Base-by-base conservation (phyloP, 148 eudicot species). In the Spergularia bocconei region DNA sequence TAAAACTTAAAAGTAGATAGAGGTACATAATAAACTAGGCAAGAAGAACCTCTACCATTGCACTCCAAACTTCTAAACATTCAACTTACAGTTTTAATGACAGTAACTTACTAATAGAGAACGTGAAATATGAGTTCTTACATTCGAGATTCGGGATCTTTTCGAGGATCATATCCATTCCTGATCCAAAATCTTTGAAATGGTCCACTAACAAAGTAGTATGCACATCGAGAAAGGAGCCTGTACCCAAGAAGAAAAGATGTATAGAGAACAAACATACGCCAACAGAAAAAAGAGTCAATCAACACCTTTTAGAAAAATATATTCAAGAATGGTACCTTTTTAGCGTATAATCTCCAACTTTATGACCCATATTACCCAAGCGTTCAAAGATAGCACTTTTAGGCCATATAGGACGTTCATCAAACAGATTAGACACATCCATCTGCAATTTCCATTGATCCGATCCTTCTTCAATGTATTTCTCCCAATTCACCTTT, bases 161-260 rank as follows among this genome's bases (percentile, higher is more conserved):
- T 90, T 79, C 99, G 96, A 60, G 99, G 99, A 87, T 95, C 99
- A 82, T 90, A 95, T 65, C 99, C 99, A 83, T 92, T 95, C 73
- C 85, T 85, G 71, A 95, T 95, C 90, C 92, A 95, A 84, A 95
- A 91, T 81, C 93, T 84, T 79, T 82, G 93, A 77, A 85, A 95
- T 63, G 99, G 99, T 64, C 99, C 99, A 72, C 91, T 92, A 20
- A 91, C 88, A 79, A 95, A 95, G 81, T 95, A 95, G 82, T 95
- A 95, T 67, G 97, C 96, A 48, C 79, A 82, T 77, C 91, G 82
- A 67, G 83, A 86, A 80, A 95, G 96, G 83, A 94, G 91, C 85
- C 98, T 93, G 89, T 16, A 74, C 70, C 39, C 72, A 55, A 50
- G 69, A 36, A 70, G 21, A 67, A 21, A 74, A 59, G 48, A 51